A percentile compares a stretch with the other conserved stretches of the same genome.
phyloP scores from a whole-genome alignment of 306 rosid species.

The Vicia villosa region DNA sequence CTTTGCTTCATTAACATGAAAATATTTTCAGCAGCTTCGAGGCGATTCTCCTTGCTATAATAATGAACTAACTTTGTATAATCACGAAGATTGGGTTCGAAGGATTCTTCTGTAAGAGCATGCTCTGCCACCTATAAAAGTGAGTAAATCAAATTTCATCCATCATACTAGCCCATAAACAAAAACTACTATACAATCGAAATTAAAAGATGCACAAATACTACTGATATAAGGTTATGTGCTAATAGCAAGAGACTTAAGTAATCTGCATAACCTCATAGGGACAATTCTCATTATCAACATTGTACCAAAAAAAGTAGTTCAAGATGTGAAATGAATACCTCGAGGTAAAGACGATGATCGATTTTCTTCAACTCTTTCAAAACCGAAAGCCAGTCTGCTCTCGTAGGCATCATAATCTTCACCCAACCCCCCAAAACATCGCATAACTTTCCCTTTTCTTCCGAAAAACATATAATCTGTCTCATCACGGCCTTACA shows the following conservation, averaged over 20 bases:
- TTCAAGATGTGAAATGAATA: slow-evolving; percentile 39
- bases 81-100: slow-evolving; percentile 73
- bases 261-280: neutral
- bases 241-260: neutral
- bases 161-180: neutral
- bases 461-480: slow-evolving; percentile 70
- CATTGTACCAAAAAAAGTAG: neutral
- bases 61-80: slow-evolving; percentile 77
- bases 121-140: slow-evolving; percentile 74
- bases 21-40: slow-evolving; percentile 66
- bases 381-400: slow-evolving; percentile 85
- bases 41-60: slow-evolving; percentile 63
- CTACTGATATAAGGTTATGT: neutral
- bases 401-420: slow-evolving; percentile 78
- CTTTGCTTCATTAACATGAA: slow-evolving; percentile 63
- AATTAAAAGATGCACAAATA: neutral
- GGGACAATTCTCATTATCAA: neutral
- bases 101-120: slow-evolving; percentile 71
- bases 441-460: slow-evolving; percentile 53
- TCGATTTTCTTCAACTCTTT: slow-evolving; percentile 60
- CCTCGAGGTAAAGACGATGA: slow-evolving; percentile 77
- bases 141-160: slow-evolving; percentile 2
- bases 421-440: slow-evolving; percentile 71
- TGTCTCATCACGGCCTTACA: slow-evolving; percentile 81
- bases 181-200: neutral